phyloP scores from a whole-genome alignment of 1,284 basidiomycete species.

The Cerioporus squamosus region DNA sequence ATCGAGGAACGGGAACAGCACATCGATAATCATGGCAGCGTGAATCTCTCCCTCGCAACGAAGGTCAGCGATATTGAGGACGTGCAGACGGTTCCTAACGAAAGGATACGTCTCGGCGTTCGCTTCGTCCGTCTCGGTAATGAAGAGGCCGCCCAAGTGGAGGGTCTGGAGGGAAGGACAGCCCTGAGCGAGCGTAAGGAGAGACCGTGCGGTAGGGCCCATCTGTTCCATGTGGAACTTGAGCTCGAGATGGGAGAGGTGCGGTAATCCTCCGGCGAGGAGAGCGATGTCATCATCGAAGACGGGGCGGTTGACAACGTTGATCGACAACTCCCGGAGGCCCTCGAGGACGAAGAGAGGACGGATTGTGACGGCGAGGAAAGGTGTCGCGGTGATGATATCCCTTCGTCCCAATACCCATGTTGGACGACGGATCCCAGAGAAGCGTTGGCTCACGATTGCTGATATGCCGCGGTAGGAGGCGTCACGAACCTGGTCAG shows the following conservation, averaged over 20 bases:
- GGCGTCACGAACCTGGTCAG: neutral
- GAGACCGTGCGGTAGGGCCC: neutral
- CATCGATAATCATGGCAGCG: constrained; percentile 1
- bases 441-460: neutral
- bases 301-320: neutral
- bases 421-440: neutral
- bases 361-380: neutral
- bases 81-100: neutral
- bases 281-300: neutral
- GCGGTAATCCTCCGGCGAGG: neutral
- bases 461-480: neutral
- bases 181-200: neutral
- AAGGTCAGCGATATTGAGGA: neutral
- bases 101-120: neutral
- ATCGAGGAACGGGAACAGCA: constrained; percentile 12
- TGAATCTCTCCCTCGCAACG: neutral
- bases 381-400: neutral
- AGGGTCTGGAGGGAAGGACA: neutral
- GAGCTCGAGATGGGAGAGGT: neutral
- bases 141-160: neutral
- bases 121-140: neutral
- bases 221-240: neutral
- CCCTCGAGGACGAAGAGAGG: neutral
- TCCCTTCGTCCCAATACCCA: neutral
- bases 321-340: neutral